Evolutionary conservation across 176 grass and related monocot genomes (phyloP), one percentile per base, ranked within the genome.

Genomic region (Phyllostachys edulis): DNA sequence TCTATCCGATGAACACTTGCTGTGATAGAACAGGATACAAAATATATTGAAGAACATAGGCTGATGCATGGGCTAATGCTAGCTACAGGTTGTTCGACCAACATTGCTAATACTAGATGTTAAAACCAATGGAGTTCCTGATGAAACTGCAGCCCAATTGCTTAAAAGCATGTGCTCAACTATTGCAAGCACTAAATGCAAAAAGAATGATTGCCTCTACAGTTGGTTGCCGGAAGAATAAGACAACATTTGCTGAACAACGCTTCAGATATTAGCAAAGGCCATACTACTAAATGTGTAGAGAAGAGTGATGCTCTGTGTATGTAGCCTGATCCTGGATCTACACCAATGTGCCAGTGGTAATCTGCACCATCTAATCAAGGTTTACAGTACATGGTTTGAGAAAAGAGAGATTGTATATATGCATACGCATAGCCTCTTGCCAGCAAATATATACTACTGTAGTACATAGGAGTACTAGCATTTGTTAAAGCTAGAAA

Each of bases 111-210:
- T 29, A 29, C 29, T 29, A 29, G 1, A 29, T 29, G 1, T 29
- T 29, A 29, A 29, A 29, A 29, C 29, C 29, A 81, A 80, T 7
- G 44, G 41, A 75, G 45, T 41, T 78, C 40, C 36, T 12, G 56
- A 44, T 34, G 47, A 52, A 21, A 34, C 32, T 34, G 39, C 34
- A 79, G 42, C 21, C n/a, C 6, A 29, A 9, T 32, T 2, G 2
- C 26, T 27, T 26, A 69, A 9, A 27, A 41, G 50, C 87, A 42
- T 64, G 49, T 37, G 51, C 21, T 5, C 21, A 44, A 49, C 38
- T 32, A 66, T 56, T 82, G 57, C 7, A 8, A 54, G 79, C 66
- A 65, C 73, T 86, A 77, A 90, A 83, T 87, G 88, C 74, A 12
- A 9, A 9, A 7, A 55, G 17, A 59, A 27, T 90, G 68, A 90